Percentiles rank a stretch among this genome's conserved stretches.
phyloP scores from a whole-genome alignment of 345 rosid genomes.

The Eucalyptus camaldulensis region DNA sequence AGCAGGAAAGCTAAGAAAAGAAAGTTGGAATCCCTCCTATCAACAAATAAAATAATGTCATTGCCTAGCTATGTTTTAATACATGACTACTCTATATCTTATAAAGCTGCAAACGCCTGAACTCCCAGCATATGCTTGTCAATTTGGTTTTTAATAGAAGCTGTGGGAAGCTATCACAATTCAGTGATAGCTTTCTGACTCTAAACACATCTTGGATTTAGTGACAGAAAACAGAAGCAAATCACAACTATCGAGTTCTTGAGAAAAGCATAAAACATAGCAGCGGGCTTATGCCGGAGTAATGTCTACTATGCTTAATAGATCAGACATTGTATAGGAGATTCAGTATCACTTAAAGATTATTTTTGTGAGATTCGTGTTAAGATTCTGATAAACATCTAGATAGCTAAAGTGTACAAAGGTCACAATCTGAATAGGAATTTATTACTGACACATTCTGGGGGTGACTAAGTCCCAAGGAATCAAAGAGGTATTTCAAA shows the following conservation, averaged over 20 bases:
- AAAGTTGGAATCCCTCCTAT: background rate
- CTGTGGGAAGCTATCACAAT: background rate
- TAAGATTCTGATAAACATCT: background rate
- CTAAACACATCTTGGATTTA: background rate
- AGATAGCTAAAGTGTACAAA: background rate
- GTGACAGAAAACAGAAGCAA: background rate
- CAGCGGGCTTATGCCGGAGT: background rate
- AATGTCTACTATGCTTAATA: background rate
- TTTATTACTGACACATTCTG: background rate
- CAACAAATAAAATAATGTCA: background rate
- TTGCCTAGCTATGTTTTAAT: background rate
- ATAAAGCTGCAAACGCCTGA: background rate
- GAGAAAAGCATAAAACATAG: background rate
- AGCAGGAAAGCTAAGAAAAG: background rate
- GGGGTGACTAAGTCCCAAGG: background rate
- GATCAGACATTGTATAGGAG: background rate
- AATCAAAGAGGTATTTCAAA: background rate
- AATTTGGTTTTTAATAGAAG: background rate
- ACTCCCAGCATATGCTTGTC: background rate
- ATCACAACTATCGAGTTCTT: background rate
- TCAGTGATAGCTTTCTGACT: background rate
- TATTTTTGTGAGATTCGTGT: background rate
- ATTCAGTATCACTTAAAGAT: background rate
- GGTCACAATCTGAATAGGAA: background rate
- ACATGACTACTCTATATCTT: background rate